Percentiles rank a stretch among this genome's conserved stretches.
Evolutionary conservation across 192 early-diverging fungal species (phyloP).

Genomic region (Coemansia asiatica): DNA sequence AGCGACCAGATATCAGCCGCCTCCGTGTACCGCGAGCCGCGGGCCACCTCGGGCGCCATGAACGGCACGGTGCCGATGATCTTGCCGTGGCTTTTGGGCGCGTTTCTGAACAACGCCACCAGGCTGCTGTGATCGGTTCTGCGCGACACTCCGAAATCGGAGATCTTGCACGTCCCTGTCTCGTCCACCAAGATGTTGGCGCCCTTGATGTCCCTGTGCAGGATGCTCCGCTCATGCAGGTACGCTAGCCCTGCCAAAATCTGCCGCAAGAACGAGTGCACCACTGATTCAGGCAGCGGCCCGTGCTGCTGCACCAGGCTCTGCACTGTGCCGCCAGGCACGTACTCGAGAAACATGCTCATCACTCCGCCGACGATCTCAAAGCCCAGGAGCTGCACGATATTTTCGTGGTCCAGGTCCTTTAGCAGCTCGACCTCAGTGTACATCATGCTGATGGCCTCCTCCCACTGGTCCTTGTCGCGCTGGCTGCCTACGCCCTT

Average conservation of each 20-base stretch:
- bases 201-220: conserved; percentile 83
- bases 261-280: conserved; percentile 75
- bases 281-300: conserved; percentile 69
- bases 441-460: conserved; percentile 61
- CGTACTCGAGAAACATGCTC: conserved; percentile 97
- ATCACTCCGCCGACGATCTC: conserved; percentile 68
- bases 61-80: conserved; percentile 82
- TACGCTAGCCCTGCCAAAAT: conserved; percentile 84
- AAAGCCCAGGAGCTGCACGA: conserved; percentile 90
- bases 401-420: conserved; percentile 83
- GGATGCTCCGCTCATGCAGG: conserved; percentile 72
- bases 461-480: conserved; percentile 11
- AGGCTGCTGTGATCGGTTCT: conserved; percentile 50
- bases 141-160: conserved; percentile 95
- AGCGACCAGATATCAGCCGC: conserved; percentile 93
- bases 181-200: conserved; percentile 78
- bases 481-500: neutral
- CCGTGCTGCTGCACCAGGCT: conserved; percentile 73
- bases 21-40: conserved; percentile 75
- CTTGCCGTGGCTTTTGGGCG: neutral
- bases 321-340: conserved; percentile 88
- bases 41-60: conserved; percentile 96
- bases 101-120: neutral
- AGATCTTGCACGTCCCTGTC: conserved; percentile 89
- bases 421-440: conserved; percentile 73